These are phyloP conservation scores for Hirschioporus abietinus DNA, from an alignment of 768 basidiomycete species.

Conservation along the genomic window DNA sequence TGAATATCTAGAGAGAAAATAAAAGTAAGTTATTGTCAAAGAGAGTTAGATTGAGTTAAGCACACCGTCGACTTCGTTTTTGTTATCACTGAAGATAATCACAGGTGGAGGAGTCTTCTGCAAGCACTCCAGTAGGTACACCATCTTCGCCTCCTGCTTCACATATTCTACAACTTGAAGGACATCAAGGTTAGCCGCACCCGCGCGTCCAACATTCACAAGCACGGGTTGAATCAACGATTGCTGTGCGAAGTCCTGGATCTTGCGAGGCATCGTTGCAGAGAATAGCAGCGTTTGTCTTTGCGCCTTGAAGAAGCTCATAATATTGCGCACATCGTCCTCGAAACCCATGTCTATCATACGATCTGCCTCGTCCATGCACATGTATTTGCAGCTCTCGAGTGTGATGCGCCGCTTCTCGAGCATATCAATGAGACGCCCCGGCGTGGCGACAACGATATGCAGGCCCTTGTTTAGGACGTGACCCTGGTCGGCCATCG, in stretches of 20 bases:
- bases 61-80: slow-evolving; percentile 99
- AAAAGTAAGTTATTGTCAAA: no score
- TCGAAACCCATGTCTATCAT: slow-evolving; percentile 99
- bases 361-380: slow-evolving; percentile 98
- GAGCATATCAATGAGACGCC: slow-evolving; percentile 95
- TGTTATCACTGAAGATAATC: slow-evolving; percentile 97
- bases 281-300: slow-evolving; percentile 96
- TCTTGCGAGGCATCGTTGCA: slow-evolving; percentile 98
- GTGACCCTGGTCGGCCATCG: slow-evolving; percentile 96
- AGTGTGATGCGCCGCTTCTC: slow-evolving; percentile 93
- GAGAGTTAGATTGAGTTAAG: not conserved
- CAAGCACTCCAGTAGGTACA: slow-evolving; percentile 93
- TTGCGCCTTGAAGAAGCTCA: slow-evolving; percentile 99
- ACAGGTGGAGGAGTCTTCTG: slow-evolving; percentile 99
- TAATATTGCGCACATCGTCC: slow-evolving; percentile 97
- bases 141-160: slow-evolving; percentile 99
- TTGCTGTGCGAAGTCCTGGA: slow-evolving; percentile 97
- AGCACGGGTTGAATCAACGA: slow-evolving; percentile 92
- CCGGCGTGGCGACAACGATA: slow-evolving; percentile 95
- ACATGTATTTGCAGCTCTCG: slow-evolving; percentile 90
- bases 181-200: slow-evolving; percentile 95
- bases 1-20: slow-evolving; percentile 88
- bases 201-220: slow-evolving; percentile 96
- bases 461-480: slow-evolving; percentile 88
- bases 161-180: slow-evolving; percentile 97